Evolutionary conservation across 1,139 yeast species (phyloP), one percentile per base, ranked within the genome.

Genomic region (Lodderomyces elongisporus): DNA sequence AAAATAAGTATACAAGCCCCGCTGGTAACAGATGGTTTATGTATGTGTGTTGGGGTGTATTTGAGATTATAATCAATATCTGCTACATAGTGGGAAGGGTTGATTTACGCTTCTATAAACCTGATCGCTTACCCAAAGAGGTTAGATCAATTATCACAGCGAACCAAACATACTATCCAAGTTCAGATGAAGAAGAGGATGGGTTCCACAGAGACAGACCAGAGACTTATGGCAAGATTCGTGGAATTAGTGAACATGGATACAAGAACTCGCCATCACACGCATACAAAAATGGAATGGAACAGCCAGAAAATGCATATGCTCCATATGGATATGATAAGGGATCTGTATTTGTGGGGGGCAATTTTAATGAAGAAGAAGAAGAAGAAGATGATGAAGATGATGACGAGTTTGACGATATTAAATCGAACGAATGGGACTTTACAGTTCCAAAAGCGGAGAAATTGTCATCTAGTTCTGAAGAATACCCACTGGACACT

Each of bases 71-170:
- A 20, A 59, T 63, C 31, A 60, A 65, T 43, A 17, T 56, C 3
- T 43, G 64, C 25, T 66, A 65, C 42, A 48, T 67, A 31, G 44
- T 66, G 17, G 71, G 72, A 8, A 58, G 74, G 49, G 70, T 62
- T 22, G 74, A 67, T 45, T 58, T 67, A 42, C 49, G 74, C 39
- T 66, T 66, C 51, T 67, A 67, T 52, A 60, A 69, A 42, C 73
- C 74, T 27, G 72, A 66, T 48, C 45, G 51, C 9, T 59, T 66
- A 41, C 71, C 72, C 2, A 46, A 44, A 12, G 51, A 48, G 36
- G 66, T 65, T 28, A 51, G 68, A 42, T 48, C 57, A 10, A 63
- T 66, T 41, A 52, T 63, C 31, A 65, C 70, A 2, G 70, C 70
- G 2, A 66, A 64, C 41, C 70, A 62, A 42, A 52, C 62, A 3